phyloP scores from a whole-genome alignment of 495 filamentous ascomycete genomes.

The Amorphotheca resinae region DNA sequence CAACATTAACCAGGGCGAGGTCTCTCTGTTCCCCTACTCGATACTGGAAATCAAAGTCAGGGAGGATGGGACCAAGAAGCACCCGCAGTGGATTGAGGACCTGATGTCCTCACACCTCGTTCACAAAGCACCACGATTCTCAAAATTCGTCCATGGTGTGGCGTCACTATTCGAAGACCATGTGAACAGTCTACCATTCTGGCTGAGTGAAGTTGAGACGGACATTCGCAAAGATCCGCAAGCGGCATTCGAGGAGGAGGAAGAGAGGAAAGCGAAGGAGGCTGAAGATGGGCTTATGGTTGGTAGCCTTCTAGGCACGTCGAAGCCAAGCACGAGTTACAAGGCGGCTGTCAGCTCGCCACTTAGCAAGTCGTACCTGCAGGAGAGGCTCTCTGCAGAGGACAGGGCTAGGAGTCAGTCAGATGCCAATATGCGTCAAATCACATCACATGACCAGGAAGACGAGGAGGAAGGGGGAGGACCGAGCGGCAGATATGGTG shows the following conservation, averaged over 20 bases:
- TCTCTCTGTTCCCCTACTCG: constrained; percentile 82
- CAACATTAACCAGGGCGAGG: constrained; percentile 76
- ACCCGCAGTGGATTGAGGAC: constrained; percentile 77
- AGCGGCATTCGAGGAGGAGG: constrained; percentile 81
- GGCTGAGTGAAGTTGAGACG: constrained; percentile 77
- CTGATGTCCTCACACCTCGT: constrained; percentile 87
- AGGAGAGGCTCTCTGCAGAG: constrained; percentile 23
- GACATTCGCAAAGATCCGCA: constrained; percentile 91
- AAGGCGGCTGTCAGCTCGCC: constrained; percentile 51
- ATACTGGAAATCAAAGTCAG: constrained; percentile 87
- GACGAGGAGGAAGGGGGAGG: background rate
- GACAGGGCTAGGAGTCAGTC: constrained; percentile 3
- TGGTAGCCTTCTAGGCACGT: constrained; percentile 60
- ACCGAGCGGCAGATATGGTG: constrained; percentile 29
- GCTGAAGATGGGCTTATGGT: constrained; percentile 82
- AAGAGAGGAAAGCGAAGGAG: constrained; percentile 62
- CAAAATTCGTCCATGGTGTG: constrained; percentile 91
- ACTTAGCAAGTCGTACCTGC: constrained; percentile 38
- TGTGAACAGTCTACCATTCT: constrained; percentile 93
- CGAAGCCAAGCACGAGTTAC: constrained; percentile 33
- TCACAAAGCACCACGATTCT: constrained; percentile 78
- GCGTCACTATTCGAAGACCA: constrained; percentile 87
- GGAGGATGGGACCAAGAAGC: constrained; percentile 50
- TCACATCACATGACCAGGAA: background rate
- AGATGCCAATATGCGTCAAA: background rate